Conservation (phyloP, 306 rosid species). For the Vicia faba region DNA sequence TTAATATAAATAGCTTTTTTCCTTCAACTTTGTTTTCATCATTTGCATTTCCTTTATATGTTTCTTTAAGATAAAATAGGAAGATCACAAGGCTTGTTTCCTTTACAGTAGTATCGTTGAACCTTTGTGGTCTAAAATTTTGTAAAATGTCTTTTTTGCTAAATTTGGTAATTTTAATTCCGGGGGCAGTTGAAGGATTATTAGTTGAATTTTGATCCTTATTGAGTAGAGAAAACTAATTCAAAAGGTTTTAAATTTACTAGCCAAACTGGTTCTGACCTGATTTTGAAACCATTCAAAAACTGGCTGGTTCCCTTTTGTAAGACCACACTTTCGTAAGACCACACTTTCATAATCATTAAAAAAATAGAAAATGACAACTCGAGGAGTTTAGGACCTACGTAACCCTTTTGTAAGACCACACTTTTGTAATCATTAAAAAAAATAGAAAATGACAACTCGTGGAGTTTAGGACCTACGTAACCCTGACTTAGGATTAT, state of each 20-base stretch:
- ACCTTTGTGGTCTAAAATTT: neutral
- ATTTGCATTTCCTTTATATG: neutral
- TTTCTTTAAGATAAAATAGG: neutral
- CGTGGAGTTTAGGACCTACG: neutral
- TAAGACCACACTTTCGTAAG: neutral
- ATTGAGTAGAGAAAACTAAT: neutral
- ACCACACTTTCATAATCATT: neutral
- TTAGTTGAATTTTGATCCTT: neutral
- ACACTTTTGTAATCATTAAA: no score
- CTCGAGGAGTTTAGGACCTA: neutral
- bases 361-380: neutral
- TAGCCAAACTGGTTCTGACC: neutral
- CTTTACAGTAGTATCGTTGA: neutral
- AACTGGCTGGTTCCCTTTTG: neutral
- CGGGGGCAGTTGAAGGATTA: neutral
- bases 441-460: neutral
- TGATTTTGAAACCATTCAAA: neutral
- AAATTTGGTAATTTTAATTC: neutral
- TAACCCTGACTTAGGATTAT: neutral
- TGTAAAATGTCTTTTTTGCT: neutral
- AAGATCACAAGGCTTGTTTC: neutral
- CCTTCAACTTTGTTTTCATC: slow-evolving; percentile 6
- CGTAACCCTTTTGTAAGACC: neutral
- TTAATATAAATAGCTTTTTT: neutral
- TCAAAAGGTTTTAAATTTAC: neutral